These are phyloP conservation scores for Coemansia sp. DNA, from an alignment of 192 early-diverging fungal species.

Conservation along the genomic window DNA sequence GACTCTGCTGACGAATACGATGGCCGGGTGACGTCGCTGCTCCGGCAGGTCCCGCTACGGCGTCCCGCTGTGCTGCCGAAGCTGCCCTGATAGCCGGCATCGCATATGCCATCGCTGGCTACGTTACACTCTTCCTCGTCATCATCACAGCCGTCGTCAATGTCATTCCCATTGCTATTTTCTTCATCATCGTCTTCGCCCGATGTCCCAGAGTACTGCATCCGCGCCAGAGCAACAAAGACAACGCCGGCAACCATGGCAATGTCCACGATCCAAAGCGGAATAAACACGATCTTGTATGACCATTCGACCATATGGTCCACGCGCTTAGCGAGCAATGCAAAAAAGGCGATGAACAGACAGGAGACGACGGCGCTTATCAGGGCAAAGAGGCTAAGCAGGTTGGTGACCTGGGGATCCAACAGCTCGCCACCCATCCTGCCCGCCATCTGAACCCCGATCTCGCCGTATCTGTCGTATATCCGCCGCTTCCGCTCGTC, in stretches of 20 bases:
- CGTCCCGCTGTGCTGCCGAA: not conserved
- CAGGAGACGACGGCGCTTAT: slow-evolving; percentile 53
- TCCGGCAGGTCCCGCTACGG: not conserved
- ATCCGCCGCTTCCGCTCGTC: slow-evolving; percentile 80
- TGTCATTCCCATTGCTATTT: slow-evolving; percentile 16
- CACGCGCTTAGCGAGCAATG: slow-evolving; percentile 71
- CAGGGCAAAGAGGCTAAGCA: slow-evolving; percentile 61
- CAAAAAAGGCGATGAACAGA: slow-evolving; percentile 78
- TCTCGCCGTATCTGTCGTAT: slow-evolving; percentile 87
- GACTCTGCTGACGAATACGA: not conserved
- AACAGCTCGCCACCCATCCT: slow-evolving; percentile 64
- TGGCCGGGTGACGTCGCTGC: not conserved
- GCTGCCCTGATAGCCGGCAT: not conserved
- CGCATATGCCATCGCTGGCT: no score
- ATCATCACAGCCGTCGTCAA: not conserved
- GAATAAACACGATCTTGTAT: slow-evolving; percentile 74
- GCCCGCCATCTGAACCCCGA: slow-evolving; percentile 73
- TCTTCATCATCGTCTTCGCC: slow-evolving; percentile 27
- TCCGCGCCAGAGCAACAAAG: not conserved
- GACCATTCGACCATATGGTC: slow-evolving; percentile 70
- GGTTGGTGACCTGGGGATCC: slow-evolving; percentile 63
- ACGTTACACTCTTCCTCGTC: no score
- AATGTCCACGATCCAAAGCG: slow-evolving; percentile 74
- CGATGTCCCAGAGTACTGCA: slow-evolving; percentile 9
- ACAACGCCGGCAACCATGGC: slow-evolving; percentile 38